Percentiles rank a stretch among this genome's conserved stretches.
phyloP scores from a whole-genome alignment of 352 stramenopile species.

The Pythium aristosporum region DNA sequence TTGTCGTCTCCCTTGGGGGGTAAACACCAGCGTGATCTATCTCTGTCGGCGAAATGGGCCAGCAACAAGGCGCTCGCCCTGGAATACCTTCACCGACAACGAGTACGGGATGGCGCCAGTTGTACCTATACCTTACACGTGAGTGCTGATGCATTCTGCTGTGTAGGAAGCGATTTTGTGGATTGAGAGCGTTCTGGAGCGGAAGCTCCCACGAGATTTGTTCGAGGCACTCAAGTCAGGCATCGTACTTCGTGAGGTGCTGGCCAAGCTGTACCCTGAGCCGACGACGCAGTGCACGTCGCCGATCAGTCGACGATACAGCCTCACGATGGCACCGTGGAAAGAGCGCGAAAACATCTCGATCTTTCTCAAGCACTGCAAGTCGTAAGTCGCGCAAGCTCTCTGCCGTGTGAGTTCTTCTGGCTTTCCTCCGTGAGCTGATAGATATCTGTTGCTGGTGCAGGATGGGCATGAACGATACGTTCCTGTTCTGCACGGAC shows the following conservation, averaged over 20 bases:
- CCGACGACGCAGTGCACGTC: slow-evolving; percentile 42
- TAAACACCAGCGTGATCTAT: slow-evolving; percentile 67
- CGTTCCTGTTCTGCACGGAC: slow-evolving; percentile 81
- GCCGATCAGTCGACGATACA: slow-evolving; percentile 78
- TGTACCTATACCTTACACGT: not conserved
- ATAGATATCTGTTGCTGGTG: not conserved
- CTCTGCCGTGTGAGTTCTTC: too few relatives aligned
- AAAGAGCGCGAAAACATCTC: slow-evolving; percentile 86
- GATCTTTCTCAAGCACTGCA: slow-evolving; percentile 80
- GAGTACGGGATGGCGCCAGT: slow-evolving; percentile 28
- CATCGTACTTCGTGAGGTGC: slow-evolving; percentile 72
- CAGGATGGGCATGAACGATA: slow-evolving; percentile 81
- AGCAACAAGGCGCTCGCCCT: slow-evolving; percentile 70
- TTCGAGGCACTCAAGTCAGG: slow-evolving; percentile 71
- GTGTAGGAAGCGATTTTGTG: slow-evolving; percentile 64
- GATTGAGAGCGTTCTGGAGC: slow-evolving; percentile 68
- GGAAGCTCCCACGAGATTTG: slow-evolving; percentile 53
- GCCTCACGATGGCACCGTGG: slow-evolving; percentile 69
- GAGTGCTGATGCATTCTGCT: not conserved
- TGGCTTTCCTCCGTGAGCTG: too few relatives aligned
- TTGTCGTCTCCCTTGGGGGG: slow-evolving; percentile 56
- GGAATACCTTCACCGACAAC: slow-evolving; percentile 71
- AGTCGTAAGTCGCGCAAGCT: slow-evolving; percentile 44
- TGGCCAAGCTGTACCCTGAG: slow-evolving; percentile 60
- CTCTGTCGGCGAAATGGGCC: slow-evolving; percentile 73